A percentile compares a stretch with the other conserved stretches of the same genome.
Evolutionary conservation across 176 grass and related monocot species (phyloP).

Genomic region (Oryza glumipatula): DNA sequence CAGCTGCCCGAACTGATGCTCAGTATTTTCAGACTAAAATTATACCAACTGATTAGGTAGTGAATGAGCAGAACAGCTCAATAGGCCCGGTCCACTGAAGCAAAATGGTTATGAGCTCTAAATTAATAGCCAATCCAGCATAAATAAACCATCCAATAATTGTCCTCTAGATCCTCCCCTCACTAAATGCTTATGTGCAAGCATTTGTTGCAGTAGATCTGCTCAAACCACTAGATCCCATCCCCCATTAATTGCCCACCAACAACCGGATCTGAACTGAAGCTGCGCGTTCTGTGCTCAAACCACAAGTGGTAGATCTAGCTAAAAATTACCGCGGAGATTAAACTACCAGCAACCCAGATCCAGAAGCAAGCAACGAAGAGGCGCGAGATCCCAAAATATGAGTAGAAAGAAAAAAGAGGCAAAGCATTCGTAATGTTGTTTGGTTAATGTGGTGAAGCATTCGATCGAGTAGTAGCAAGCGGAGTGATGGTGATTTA

Average conservation of each 20-base stretch:
- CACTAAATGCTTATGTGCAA: neutral
- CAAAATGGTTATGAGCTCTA: neutral
- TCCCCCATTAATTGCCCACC: neutral
- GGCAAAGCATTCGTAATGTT: neutral
- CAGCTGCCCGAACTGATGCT: neutral
- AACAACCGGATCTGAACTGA: conserved; percentile 32
- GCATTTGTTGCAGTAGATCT: neutral
- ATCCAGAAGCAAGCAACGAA: neutral
- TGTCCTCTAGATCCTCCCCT: neutral
- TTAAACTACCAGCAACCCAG: neutral
- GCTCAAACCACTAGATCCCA: conserved; percentile 2
- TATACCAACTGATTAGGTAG: neutral
- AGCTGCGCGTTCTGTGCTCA: neutral
- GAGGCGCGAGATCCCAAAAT: neutral
- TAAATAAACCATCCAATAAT: neutral
- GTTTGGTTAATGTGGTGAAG: neutral
- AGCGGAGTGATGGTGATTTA: conserved; percentile 11
- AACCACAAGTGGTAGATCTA: conserved; percentile 24
- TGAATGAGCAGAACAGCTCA: neutral
- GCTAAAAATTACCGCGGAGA: neutral
- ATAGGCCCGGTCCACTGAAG: neutral
- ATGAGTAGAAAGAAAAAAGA: neutral
- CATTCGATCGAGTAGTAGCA: neutral
- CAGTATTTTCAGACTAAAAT: neutral
- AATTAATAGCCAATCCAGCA: neutral